Evolutionary conservation across 2,329 filamentous ascomycete genomes (phyloP).

Genomic region (Pestalotiopsis sp.): DNA sequence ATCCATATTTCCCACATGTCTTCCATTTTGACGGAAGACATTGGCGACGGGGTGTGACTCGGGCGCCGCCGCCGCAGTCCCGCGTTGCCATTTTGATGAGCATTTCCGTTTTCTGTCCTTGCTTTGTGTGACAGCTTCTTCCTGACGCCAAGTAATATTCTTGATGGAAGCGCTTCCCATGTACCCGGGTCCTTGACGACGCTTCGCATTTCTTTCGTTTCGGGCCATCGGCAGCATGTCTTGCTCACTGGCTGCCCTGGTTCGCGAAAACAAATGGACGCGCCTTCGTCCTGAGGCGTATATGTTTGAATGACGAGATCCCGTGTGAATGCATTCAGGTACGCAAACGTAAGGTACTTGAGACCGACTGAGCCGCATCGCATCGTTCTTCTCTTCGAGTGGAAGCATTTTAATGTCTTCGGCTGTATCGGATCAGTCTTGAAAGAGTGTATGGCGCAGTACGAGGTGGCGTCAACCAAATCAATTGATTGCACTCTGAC

Average conservation of each 20-base stretch:
- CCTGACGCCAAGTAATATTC: slow-evolving; percentile 66
- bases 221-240: slow-evolving; percentile 53
- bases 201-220: slow-evolving; percentile 53
- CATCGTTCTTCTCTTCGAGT: slow-evolving; percentile 53
- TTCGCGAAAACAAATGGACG: slow-evolving; percentile 60
- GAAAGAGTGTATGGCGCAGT: slow-evolving; percentile 64
- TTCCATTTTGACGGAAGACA: slow-evolving; percentile 14
- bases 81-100: slow-evolving; percentile 17
- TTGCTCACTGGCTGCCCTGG: slow-evolving; percentile 40
- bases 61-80: slow-evolving; percentile 33
- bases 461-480: slow-evolving; percentile 62
- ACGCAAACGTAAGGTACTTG: slow-evolving; percentile 66
- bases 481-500: slow-evolving; percentile 60
- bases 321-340: slow-evolving; percentile 60
- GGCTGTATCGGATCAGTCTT: slow-evolving; percentile 59
- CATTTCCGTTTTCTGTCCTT: slow-evolving; percentile 21
- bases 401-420: slow-evolving; percentile 63
- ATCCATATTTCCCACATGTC: slow-evolving; percentile 60
- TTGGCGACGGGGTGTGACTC: slow-evolving; percentile 14
- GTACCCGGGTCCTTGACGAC: slow-evolving; percentile 64
- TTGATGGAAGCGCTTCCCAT: slow-evolving; percentile 65
- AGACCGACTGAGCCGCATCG: slow-evolving; percentile 60
- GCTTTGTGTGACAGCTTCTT: slow-evolving; percentile 37
- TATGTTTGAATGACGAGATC: slow-evolving; percentile 70
- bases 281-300: slow-evolving; percentile 53